A percentile compares a stretch with the other conserved stretches of the same genome.
Conservation (phyloP, 1,284 basidiomycete species). For the Irpex rosettiformis region DNA sequence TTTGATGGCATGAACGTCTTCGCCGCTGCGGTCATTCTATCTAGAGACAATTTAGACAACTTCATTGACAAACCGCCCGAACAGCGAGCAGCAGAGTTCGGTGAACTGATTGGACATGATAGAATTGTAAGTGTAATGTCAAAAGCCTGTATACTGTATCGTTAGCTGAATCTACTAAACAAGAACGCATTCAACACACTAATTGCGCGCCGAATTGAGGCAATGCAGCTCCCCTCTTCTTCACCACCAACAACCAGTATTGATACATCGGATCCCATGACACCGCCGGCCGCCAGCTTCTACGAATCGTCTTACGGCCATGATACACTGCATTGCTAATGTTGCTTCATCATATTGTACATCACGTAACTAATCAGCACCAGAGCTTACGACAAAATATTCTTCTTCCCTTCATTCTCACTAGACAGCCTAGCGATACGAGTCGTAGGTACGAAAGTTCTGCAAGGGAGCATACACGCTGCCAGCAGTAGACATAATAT, state of each 20-base stretch:
- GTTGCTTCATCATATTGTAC: not conserved
- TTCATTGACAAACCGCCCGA: constrained; percentile 51
- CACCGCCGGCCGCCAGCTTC: not conserved
- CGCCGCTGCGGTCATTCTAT: constrained; percentile 58
- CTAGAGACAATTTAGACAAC: constrained; percentile 48
- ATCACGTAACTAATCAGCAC: not conserved
- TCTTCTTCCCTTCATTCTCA: not conserved
- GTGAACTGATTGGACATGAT: constrained; percentile 44
- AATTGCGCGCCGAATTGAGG: constrained; percentile 34
- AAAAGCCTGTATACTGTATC: constrained; percentile 1
- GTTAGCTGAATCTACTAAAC: not conserved
- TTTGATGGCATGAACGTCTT: constrained; percentile 65
- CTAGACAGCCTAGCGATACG: no score
- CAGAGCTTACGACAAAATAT: not conserved
- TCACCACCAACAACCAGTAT: constrained; percentile 16
- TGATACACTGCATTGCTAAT: not conserved
- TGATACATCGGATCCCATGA: constrained; percentile 4
- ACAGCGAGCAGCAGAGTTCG: constrained; percentile 44
- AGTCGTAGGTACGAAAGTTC: not conserved
- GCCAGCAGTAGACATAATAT: no score
- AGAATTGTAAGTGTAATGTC: constrained; percentile 45
- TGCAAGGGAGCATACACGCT: no score
- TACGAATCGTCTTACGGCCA: not conserved
- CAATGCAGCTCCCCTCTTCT: constrained; percentile 29
- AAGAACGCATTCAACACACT: constrained; percentile 37